Evolutionary conservation across 805 yeast genomes (phyloP).

Genomic region (Metschnikowia colocasiae): DNA sequence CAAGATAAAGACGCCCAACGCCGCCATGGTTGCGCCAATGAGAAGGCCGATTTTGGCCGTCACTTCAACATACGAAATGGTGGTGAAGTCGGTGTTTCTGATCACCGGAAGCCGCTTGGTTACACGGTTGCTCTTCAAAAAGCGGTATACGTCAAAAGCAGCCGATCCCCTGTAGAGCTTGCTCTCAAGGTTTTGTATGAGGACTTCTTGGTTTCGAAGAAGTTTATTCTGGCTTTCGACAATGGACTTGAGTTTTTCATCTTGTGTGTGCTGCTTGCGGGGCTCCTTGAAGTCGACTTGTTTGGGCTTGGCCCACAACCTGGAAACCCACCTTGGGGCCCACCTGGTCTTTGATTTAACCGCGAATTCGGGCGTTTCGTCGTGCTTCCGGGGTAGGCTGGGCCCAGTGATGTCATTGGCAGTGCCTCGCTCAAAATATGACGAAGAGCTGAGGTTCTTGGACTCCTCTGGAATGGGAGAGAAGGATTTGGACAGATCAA

Average conservation of each 20-base stretch:
- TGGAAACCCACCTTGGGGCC: background rate
- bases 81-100: background rate
- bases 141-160: background rate
- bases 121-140: background rate
- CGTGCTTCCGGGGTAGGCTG: background rate
- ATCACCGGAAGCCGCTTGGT: background rate
- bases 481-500: background rate
- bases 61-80: background rate
- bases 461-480: background rate
- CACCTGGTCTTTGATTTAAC: background rate
- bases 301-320: background rate
- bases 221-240: background rate
- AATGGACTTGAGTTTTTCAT: background rate
- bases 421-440: background rate
- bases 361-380: background rate
- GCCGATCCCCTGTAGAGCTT: slow-evolving; percentile 2
- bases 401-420: background rate
- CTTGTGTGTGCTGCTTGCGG: background rate
- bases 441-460: background rate
- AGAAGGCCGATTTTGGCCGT: background rate
- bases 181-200: slow-evolving; percentile 3
- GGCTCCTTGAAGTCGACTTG: background rate
- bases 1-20: background rate
- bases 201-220: background rate
- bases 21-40: background rate